Conservation (phyloP, 1,139 yeast genomes). For the Pneumocystis murina region DNA sequence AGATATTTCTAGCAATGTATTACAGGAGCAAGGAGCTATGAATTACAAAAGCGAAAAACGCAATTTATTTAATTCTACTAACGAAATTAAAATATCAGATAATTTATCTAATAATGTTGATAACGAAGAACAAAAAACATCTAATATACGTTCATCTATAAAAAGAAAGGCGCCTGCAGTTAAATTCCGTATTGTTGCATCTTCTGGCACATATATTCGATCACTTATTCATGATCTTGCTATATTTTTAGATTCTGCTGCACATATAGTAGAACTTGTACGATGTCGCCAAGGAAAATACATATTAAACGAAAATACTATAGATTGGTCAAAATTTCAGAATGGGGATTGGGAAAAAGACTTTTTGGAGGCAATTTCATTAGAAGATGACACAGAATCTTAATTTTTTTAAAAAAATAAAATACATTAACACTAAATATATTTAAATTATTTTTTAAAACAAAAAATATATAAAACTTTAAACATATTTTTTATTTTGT, state of each 20-base stretch:
- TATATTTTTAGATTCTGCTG: conserved; percentile 60
- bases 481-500: too few relatives aligned
- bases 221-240: conserved; percentile 83
- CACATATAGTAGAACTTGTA: conserved; percentile 76
- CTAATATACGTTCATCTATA: not conserved
- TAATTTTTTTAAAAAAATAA: not conserved
- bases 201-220: conserved; percentile 91
- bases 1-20: conserved; percentile 27
- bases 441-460: not conserved
- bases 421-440: not conserved
- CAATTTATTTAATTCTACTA: not conserved
- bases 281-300: conserved; percentile 63
- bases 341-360: not conserved
- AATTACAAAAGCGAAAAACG: not conserved
- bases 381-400: not conserved
- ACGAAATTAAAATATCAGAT: not conserved
- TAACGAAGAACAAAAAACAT: conserved; percentile 5
- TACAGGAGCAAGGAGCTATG: conserved; percentile 25
- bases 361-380: not conserved
- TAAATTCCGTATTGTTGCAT: conserved; percentile 62
- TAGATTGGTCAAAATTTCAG: not conserved
- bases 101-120: conserved; percentile 1
- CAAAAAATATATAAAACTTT: not conserved
- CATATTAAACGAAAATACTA: not conserved
- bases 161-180: conserved; percentile 23